Evolutionary conservation across 2,329 filamentous ascomycete genomes (phyloP).

Genomic region (Cytospora piceicola): DNA sequence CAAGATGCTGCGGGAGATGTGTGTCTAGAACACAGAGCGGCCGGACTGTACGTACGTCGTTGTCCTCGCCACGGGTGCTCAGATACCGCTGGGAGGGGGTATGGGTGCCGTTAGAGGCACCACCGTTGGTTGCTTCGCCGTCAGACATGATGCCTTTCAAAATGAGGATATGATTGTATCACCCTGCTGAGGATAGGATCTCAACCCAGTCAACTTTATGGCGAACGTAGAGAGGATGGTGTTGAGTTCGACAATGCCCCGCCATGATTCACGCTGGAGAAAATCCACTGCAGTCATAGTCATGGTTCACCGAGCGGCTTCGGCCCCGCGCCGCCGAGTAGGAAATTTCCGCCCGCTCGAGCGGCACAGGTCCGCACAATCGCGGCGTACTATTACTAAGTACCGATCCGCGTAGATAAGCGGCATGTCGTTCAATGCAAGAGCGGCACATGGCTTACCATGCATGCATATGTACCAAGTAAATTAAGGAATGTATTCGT

Average conservation of each 20-base stretch:
- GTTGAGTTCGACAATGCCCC: conserved; percentile 8
- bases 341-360: conserved; percentile 17
- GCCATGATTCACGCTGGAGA: conserved; percentile 13
- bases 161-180: not conserved
- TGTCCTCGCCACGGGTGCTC: conserved; percentile 56
- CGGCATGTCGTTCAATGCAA: no score
- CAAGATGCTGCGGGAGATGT: not conserved
- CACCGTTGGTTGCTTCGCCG: conserved; percentile 43
- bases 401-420: not conserved
- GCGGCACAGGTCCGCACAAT: not conserved
- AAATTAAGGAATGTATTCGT: not conserved
- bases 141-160: conserved; percentile 45
- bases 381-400: no score
- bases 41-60: conserved; percentile 49
- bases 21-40: conserved; percentile 17
- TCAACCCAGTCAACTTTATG: not conserved
- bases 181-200: not conserved
- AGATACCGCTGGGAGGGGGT: conserved; percentile 54
- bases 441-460: not conserved
- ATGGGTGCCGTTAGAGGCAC: conserved; percentile 43
- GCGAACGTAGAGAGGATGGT: not conserved
- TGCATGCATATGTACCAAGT: not conserved
- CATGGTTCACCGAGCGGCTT: conserved; percentile 13
- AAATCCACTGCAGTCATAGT: conserved; percentile 8
- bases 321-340: conserved; percentile 21